Evolutionary conservation across 2,329 filamentous ascomycete species (phyloP).

Genomic region (Fusarium hostae): DNA sequence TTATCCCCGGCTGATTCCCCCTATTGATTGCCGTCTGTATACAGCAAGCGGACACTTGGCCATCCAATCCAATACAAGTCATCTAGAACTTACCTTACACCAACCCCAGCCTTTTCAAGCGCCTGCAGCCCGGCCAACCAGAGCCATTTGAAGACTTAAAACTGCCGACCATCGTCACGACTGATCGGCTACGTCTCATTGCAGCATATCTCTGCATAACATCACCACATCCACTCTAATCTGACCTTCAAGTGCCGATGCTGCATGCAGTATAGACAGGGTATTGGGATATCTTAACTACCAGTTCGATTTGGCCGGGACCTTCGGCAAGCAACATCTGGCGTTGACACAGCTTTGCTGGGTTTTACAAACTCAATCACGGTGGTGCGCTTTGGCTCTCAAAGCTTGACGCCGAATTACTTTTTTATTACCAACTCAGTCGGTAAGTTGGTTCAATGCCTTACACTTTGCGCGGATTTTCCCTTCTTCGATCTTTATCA

Average conservation of each 20-base stretch:
- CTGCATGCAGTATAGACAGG: slow-evolving; percentile 40
- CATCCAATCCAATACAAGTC: slow-evolving; percentile 26
- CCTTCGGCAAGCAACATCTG: slow-evolving; percentile 28
- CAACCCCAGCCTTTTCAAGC: slow-evolving; percentile 24
- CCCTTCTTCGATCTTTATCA: slow-evolving; percentile 1
- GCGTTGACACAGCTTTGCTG: slow-evolving; percentile 30
- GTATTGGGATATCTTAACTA: slow-evolving; percentile 27
- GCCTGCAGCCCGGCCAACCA: slow-evolving; percentile 43
- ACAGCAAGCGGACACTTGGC: slow-evolving; percentile 23
- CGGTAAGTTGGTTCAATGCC: slow-evolving; percentile 37
- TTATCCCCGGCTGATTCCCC: slow-evolving; percentile 14
- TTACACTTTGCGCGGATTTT: neutral
- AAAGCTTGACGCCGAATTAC: slow-evolving; percentile 27
- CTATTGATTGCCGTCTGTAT: slow-evolving; percentile 24
- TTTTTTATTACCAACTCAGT: slow-evolving; percentile 24
- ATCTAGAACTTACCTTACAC: slow-evolving; percentile 18
- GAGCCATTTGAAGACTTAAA: slow-evolving; percentile 27
- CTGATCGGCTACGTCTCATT: slow-evolving; percentile 34
- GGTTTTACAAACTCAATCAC: slow-evolving; percentile 6
- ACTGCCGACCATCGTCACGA: slow-evolving; percentile 28
- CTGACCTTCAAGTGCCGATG: slow-evolving; percentile 33
- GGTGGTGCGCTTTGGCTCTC: slow-evolving; percentile 12
- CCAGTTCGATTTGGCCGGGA: slow-evolving; percentile 29
- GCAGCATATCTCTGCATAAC: slow-evolving; percentile 40
- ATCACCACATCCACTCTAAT: slow-evolving; percentile 33